Conservation (phyloP, 805 yeast genomes). For the Candida ascalaphidarum region DNA sequence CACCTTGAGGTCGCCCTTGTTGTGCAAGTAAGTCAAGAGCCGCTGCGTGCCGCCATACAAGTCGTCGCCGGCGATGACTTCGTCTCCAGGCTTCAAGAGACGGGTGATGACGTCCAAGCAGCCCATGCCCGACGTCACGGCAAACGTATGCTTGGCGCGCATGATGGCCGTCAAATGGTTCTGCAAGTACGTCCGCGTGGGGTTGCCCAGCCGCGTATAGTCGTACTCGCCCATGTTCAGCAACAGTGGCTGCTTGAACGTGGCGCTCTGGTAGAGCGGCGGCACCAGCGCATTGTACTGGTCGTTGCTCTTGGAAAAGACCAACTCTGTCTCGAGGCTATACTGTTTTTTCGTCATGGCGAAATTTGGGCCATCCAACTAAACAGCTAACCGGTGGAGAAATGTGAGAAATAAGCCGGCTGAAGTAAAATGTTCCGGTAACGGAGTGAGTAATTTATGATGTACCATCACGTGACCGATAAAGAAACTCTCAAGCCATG, state of each 20-base stretch:
- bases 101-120: conserved; percentile 81
- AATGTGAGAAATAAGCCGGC: not conserved
- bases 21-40: conserved; percentile 61
- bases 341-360: conserved; percentile 24
- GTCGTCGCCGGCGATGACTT: conserved; percentile 91
- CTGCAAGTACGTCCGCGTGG: conserved; percentile 78
- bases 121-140: conserved; percentile 90
- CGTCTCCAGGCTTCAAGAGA: conserved; percentile 72
- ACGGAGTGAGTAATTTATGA: too few species aligned
- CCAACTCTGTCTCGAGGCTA: conserved; percentile 63
- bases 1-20: conserved; percentile 56
- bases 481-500: too few species aligned
- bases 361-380: too few species aligned
- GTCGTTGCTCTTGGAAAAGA: conserved; percentile 52
- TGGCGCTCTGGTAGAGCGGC: conserved; percentile 90
- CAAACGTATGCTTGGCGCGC: conserved; percentile 69
- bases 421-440: too few species aligned
- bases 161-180: conserved; percentile 70
- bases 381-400: not conserved
- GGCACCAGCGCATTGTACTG: conserved; percentile 74
- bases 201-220: conserved; percentile 90
- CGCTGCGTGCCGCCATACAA: conserved; percentile 92
- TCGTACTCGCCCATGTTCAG: conserved; percentile 64
- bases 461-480: too few species aligned
- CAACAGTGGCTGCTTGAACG: conserved; percentile 75